Base-by-base conservation (phyloP, 108 stramenopile species). In the Fragilaria radians region DNA sequence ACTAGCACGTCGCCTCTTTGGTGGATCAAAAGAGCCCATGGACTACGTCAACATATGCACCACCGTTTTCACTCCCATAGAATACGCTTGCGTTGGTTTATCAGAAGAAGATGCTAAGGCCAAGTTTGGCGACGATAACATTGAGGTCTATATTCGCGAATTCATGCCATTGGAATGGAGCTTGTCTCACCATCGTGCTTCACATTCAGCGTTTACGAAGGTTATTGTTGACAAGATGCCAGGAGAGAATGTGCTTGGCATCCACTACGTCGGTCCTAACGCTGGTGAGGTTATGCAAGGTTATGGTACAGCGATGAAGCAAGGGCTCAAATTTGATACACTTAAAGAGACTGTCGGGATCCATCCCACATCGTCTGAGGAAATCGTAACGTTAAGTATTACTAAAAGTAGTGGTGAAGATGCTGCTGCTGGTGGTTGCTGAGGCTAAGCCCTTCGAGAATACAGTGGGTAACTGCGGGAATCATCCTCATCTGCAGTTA, bases 221-320 rank as follows among this genome's bases (percentile, higher is more conserved):
- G 85, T 96, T 25, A 73, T 98, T 52, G 91, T 94, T 28, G 68
- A 91, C 53, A 89, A 84, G 62, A 54, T 71, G 11, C 49, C 66
- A 62, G 42, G 76, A 5, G 71, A 83, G 32, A 73, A 70, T 42
- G 96, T 99, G 5, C 59, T 99, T 46, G 98, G 98, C 52, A 85
- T 99, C 22, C 98, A 99, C 69, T 96, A 88, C 66, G 66, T 94
- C 7, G 96, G 96, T 45, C 98, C 98, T 27, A 89, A 97, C 64
- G 98, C 98, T n/a, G 98, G 98, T 25, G 98, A 99, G 80, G 86
- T 91, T 24, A 85, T 88, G 79, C 93, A 96, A 67, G 97, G 95
- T 14, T 96, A 86, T 62, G 95, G 90, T 46, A 79, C 85, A 7
- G 86, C 95, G 17, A 88, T 98, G 85, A 94, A 91, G 63, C 57